Base-by-base conservation (phyloP, 2,329 filamentous ascomycete genomes). In the Xylaria multiplex region DNA sequence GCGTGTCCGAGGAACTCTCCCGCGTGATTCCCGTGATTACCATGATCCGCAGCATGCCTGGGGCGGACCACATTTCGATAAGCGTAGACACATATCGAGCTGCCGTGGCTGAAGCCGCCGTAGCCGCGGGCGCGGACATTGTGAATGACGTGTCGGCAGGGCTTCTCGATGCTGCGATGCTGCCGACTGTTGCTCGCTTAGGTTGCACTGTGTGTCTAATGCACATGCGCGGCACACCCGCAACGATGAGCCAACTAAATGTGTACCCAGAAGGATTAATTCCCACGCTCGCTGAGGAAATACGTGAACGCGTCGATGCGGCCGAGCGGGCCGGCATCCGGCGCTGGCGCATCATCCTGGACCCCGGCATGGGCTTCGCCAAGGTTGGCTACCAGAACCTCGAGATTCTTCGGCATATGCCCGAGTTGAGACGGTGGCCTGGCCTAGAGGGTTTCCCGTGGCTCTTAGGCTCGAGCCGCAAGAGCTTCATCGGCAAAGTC, bases 81-180 rank as follows among this genome's bases (percentile, higher is more conserved):
- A 96, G 92, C 76, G 84, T 99, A 66, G 96, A 99, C 81, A 99
- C 96, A 2, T 99, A 97, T 81, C 92, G 93, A 37, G 91, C 95
- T 0, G 81, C 83, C 1, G 95, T 99, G 1, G 96, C 95, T 2
- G 86, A 90, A 72, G 88, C 88, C 22, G 92, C 93, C 19, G 84
- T 96, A 63, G 81, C 83, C 30, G 92, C 90, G 4, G 96, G 96
- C 57, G 95, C 94, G 6, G 90, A 97, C 77, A 91, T 99, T 69
- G 88, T 99, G 80, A 99, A 99, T 80, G 96, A 99, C 78, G 90
- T 99, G 42, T 96, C 93, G 0, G 93, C 91, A 1, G 96, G 96
- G 3, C 76, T 83, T 3, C 83, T 97, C 57, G 96, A 98, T 77
- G 81, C 87, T 0, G 84, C 86, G 0, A 98, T 99, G 93, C 86